These are phyloP conservation scores for Dioszegia aurantiaca DNA, from an alignment of 768 basidiomycete genomes.

Conservation along the genomic window DNA sequence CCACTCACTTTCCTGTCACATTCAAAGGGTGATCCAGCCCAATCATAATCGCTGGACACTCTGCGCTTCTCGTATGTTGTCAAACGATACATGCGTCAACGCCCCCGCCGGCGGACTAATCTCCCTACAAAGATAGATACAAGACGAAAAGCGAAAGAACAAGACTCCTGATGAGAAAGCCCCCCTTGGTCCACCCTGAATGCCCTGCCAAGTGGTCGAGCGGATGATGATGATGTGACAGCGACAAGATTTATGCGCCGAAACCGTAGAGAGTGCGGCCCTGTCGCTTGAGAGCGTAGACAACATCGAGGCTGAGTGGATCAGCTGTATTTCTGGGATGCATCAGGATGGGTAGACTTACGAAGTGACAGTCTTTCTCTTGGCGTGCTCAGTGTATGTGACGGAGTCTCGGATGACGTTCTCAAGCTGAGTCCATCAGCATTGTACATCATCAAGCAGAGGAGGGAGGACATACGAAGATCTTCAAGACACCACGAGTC, in stretches of 20 bases:
- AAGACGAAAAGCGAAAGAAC: constrained; percentile 6
- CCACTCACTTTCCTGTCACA: background rate
- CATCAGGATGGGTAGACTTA: too few species aligned
- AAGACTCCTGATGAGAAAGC: background rate
- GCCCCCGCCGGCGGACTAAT: constrained; percentile 7
- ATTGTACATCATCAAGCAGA: background rate
- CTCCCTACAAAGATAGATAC: background rate
- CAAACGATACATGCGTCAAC: constrained; percentile 14
- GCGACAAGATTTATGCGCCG: constrained; percentile 63
- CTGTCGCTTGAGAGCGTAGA: constrained; percentile 57
- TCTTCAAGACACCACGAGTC: constrained; percentile 60
- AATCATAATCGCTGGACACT: too few species aligned
- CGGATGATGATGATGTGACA: background rate
- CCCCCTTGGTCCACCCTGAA: background rate
- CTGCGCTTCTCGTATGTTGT: background rate
- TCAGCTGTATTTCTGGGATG: too few species aligned
- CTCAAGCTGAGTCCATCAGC: constrained; percentile 31
- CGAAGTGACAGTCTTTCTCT: constrained; percentile 71
- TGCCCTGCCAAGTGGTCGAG: constrained; percentile 4
- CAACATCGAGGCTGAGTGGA: constrained; percentile 63
- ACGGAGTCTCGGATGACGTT: constrained; percentile 87
- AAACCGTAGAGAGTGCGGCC: constrained; percentile 84
- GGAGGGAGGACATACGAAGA: constrained; percentile 50
- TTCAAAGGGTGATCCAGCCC: too few species aligned
- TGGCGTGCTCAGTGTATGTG: constrained; percentile 97